Base-by-base conservation (phyloP, 192 early-diverging fungal species). In the Podila epigama region DNA sequence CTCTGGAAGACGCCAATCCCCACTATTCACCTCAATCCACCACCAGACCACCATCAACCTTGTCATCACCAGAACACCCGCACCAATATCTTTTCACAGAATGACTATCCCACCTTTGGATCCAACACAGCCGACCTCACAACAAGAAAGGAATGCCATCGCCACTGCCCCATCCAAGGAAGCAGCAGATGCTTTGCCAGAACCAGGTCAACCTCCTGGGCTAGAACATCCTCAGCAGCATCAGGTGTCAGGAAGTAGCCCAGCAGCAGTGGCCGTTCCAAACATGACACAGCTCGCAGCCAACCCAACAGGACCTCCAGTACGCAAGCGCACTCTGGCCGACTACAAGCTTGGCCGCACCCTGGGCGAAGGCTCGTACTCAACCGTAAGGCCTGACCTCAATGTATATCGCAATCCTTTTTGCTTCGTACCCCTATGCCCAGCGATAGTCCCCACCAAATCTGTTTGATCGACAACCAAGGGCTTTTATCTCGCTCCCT, bases 291-390 rank as follows among this genome's bases (percentile, higher is more conserved):
- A 34, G 22, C 15, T 68, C n/a, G 16, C 62, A 35, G 58, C 12
- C 20, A n/a, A 28, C 31, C 22, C 68, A 5, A 34, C 79, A 20
- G 31, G 60, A 2, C 28, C 63, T 10, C 57, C 82, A 29, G 63
- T 79, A 18, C 89, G 89, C 51, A 93, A 92, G 60, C 90, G 95
- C 9, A 85, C 75, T 4, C 91, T 93, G 2, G 83, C 69, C 10
- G 97, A 99, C 68, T 99, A 97, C 83, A 85, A 87, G 25, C 95
- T 96, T 71, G 94, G 92, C 10, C 77, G 85, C 54, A 85, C 89
- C 1, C 80, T 99, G 20, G 97, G 97, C 58, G 96, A 98, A 84
- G 97, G 97, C 50, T 92, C 92, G 22, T 99, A 96, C 80, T 98
- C 97, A 11, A 95, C 97, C 1, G 94, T 89, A 85, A 66, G 71